Percentiles rank a stretch among this genome's conserved stretches.
Evolutionary conservation across 2,329 filamentous ascomycete genomes (phyloP).

Genomic region (Parafenestella ontariensis): DNA sequence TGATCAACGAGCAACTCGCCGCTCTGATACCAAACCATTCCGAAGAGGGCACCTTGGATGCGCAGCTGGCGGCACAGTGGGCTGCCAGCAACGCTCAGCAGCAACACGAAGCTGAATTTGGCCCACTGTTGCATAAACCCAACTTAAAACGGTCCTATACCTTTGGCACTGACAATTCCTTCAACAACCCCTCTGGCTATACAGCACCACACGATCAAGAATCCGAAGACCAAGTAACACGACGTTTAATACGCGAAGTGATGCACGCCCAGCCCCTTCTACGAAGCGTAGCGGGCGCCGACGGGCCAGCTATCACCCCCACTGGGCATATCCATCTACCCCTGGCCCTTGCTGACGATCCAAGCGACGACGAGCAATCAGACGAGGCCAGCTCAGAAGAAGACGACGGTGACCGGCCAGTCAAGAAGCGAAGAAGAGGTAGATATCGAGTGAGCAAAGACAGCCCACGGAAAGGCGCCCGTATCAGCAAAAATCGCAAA

Average conservation of each 20-base stretch:
- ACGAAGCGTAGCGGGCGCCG: conserved; percentile 7
- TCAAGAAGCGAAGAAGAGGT: conserved; percentile 37
- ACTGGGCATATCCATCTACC: conserved; percentile 9
- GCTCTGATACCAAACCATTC: conserved; percentile 39
- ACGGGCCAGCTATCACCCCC: conserved; percentile 15
- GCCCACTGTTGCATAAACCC: conserved; percentile 19
- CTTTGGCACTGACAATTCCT: conserved; percentile 46
- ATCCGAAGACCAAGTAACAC: conserved; percentile 31
- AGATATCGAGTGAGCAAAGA: conserved; percentile 18
- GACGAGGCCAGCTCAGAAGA: conserved; percentile 32
- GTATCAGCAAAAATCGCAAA: conserved; percentile 32
- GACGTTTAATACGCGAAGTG: conserved; percentile 33
- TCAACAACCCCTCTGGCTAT: conserved; percentile 42
- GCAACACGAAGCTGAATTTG: conserved; percentile 27
- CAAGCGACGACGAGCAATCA: conserved; percentile 30
- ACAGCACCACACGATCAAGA: conserved; percentile 28
- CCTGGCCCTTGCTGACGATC: conserved; percentile 5
- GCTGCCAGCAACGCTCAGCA: conserved; percentile 24
- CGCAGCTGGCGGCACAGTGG: conserved; percentile 39
- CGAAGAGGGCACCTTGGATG: conserved; percentile 36
- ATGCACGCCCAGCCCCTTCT: conserved; percentile 27
- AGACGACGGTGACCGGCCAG: conserved; percentile 26
- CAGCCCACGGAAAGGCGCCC: conserved; percentile 25
- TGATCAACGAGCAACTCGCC: conserved; percentile 39
- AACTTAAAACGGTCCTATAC: conserved; percentile 41